Percentiles rank a stretch among this genome's conserved stretches.
Conservation (phyloP, 345 rosid species). For the Brassica nigra region DNA sequence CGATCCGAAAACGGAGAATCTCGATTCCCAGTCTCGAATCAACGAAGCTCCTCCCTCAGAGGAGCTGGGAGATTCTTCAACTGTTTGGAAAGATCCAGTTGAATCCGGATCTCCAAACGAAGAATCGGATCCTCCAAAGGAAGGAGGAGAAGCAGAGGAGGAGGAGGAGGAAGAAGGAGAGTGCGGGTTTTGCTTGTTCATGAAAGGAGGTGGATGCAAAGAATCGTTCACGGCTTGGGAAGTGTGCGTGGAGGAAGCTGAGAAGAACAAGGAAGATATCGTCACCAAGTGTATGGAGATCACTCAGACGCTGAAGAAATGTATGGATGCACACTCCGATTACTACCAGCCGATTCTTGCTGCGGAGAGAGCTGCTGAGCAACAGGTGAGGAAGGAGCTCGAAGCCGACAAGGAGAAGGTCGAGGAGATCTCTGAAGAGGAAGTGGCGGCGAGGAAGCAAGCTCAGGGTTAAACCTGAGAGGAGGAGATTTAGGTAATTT, state of each 20-base stretch:
- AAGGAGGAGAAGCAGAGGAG: slow-evolving; percentile 28
- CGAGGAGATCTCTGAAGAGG: slow-evolving; percentile 26
- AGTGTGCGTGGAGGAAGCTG: slow-evolving; percentile 71
- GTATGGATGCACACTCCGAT: slow-evolving; percentile 79
- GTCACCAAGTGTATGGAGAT: slow-evolving; percentile 74
- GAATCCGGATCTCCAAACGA: slow-evolving; percentile 12
- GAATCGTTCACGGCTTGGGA: slow-evolving; percentile 76
- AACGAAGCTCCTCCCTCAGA: slow-evolving; percentile 19
- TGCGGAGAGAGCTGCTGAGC: slow-evolving; percentile 78
- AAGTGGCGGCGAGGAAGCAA: slow-evolving; percentile 18
- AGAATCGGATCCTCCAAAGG: slow-evolving; percentile 34
- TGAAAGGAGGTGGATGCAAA: slow-evolving; percentile 93
- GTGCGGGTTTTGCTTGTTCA: slow-evolving; percentile 85
- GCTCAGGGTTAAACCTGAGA: slow-evolving; percentile 12
- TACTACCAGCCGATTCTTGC: slow-evolving; percentile 77
- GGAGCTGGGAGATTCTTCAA: slow-evolving; percentile 31
- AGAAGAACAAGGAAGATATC: slow-evolving; percentile 62
- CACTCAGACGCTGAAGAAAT: slow-evolving; percentile 57
- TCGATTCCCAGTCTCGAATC: slow-evolving; percentile 27
- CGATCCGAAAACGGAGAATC: slow-evolving; percentile 29
- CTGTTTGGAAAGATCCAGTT: slow-evolving; percentile 20
- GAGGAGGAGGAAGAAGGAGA: slow-evolving; percentile 70
- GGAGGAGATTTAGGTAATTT: slow-evolving; percentile 6
- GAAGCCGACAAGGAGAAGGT: slow-evolving; percentile 44
- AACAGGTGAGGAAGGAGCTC: slow-evolving; percentile 50